Evolutionary conservation across 208 protist genomes (phyloP).

Genomic region (Baffinella frigidus): DNA sequence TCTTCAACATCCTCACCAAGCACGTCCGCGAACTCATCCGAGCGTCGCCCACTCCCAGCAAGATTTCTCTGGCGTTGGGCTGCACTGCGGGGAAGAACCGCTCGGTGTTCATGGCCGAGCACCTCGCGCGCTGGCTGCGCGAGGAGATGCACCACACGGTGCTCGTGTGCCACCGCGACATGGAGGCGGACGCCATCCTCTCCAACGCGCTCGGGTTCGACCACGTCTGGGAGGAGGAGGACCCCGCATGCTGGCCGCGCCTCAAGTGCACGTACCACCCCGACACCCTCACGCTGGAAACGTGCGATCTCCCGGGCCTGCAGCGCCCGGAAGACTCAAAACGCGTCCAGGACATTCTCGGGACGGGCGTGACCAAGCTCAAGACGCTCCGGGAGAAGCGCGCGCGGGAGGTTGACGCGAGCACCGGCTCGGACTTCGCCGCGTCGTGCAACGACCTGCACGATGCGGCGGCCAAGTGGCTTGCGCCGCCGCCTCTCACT

Average conservation of each 20-base stretch:
- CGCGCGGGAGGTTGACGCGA: too few relatives aligned
- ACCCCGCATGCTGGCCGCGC: neutral
- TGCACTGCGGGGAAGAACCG: conserved; percentile 37
- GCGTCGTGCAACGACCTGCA: too few relatives aligned
- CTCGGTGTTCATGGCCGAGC: conserved; percentile 36
- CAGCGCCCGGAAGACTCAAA: neutral
- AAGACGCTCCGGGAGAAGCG: conserved; percentile 23
- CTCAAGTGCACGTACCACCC: conserved; percentile 36
- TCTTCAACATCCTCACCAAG: neutral
- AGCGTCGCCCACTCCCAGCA: too few relatives aligned
- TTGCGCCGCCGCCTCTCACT: too few relatives aligned
- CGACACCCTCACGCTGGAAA: neutral
- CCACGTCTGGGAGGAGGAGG: neutral
- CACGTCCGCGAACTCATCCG: too few relatives aligned
- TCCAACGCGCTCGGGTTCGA: neutral
- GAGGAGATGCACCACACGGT: neutral
- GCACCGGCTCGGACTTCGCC: too few relatives aligned
- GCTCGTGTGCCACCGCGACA: neutral
- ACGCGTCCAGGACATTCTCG: neutral
- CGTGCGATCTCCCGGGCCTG: neutral
- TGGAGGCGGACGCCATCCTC: neutral
- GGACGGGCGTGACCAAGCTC: neutral
- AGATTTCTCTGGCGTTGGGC: neutral
- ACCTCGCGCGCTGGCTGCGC: neutral
- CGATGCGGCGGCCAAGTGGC: too few relatives aligned